Evolutionary conservation across 768 basidiomycete species (phyloP).

Genomic region (Leccinum boreale): DNA sequence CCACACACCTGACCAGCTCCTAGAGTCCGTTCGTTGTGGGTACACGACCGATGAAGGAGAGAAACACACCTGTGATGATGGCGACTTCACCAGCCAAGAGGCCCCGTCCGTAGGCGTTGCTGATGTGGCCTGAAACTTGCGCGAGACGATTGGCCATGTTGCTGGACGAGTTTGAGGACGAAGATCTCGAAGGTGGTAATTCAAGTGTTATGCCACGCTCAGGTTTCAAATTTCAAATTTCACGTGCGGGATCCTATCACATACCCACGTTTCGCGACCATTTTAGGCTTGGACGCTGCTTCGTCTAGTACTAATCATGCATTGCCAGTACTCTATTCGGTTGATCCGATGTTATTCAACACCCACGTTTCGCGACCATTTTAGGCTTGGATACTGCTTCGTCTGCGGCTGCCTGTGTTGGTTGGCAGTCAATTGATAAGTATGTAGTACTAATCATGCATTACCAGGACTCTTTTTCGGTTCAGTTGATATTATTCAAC

Average conservation of each 20-base stretch:
- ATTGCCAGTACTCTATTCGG: not conserved
- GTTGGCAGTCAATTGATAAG: not conserved
- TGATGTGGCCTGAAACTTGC: constrained; percentile 70
- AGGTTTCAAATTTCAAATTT: not conserved
- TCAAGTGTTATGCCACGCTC: not conserved
- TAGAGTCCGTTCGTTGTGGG: constrained; percentile 22
- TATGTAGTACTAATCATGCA: not conserved
- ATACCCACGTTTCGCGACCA: not conserved
- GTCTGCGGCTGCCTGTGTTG: too few relatives aligned
- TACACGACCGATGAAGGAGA: not conserved
- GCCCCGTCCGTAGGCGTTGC: constrained; percentile 48
- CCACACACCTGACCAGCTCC: constrained; percentile 70
- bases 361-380: not conserved
- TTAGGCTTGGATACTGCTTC: not conserved
- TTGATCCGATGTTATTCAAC: constrained; percentile 8
- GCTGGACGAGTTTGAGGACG: not conserved
- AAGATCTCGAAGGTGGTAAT: not conserved
- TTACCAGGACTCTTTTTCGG: not conserved
- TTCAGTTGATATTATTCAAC: constrained; percentile 9
- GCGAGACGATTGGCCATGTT: constrained; percentile 53
- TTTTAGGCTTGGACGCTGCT: not conserved
- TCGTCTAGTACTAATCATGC: not conserved
- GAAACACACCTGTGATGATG: constrained; percentile 72
- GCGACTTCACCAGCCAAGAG: constrained; percentile 75
- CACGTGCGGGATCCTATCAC: too few relatives aligned